Evolutionary conservation across 371 early-diverging fungal species (phyloP).

Genomic region (Mortierella sp.): DNA sequence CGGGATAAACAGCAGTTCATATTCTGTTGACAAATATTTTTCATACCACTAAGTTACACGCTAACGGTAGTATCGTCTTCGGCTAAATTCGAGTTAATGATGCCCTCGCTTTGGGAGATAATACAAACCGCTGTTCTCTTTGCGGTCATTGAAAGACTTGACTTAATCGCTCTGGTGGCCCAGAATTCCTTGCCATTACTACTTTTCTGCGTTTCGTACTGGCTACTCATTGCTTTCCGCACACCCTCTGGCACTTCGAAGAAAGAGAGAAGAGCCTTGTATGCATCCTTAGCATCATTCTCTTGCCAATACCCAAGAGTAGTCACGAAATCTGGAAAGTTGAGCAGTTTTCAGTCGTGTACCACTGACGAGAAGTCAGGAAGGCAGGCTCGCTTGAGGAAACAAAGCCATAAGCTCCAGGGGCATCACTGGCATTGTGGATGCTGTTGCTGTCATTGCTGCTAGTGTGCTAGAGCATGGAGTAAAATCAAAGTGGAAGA

Average conservation of each 20-base stretch:
- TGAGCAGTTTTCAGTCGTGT: conserved; percentile 16
- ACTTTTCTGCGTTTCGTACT: conserved; percentile 20
- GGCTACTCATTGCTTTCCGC: conserved; percentile 16
- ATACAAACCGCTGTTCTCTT: conserved; percentile 22
- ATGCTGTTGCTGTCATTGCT: conserved; percentile 15
- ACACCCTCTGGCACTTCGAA: conserved; percentile 18
- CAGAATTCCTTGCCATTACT: conserved; percentile 30
- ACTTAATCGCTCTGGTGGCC: conserved; percentile 20
- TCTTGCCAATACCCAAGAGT: conserved; percentile 26
- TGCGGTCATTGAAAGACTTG: conserved; percentile 20
- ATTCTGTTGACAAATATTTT: conserved; percentile 4
- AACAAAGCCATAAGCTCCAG: conserved; percentile 8
- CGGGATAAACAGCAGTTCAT: conserved; percentile 1
- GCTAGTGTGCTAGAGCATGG: conserved; percentile 5
- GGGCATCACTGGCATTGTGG: conserved; percentile 1
- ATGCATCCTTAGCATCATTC: conserved; percentile 29
- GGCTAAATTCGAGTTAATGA: conserved; percentile 17
- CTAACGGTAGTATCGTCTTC: conserved; percentile 4
- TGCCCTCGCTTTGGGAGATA: conserved; percentile 22
- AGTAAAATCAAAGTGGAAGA: conserved; percentile 4
- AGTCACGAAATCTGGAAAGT: conserved; percentile 23
- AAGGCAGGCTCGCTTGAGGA: conserved; percentile 14
- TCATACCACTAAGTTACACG: too few species aligned
- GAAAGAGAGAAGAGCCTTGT: conserved; percentile 18
- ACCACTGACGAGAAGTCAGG: conserved; percentile 24